phyloP scores from a whole-genome alignment of 2,329 filamentous ascomycete species.

The Fusarium sp. region DNA sequence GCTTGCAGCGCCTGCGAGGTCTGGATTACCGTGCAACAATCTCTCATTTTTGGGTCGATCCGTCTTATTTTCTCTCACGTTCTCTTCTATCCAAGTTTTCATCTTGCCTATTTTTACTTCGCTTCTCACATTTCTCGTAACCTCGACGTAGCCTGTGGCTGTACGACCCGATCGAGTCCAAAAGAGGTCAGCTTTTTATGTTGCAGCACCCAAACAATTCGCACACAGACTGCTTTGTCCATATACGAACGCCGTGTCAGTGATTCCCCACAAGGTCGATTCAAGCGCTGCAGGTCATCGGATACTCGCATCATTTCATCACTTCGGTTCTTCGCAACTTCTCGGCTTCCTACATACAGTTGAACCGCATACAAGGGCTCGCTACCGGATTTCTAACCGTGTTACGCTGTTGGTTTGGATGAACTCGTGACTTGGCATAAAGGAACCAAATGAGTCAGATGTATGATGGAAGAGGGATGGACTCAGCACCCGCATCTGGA shows the following conservation, averaged over 20 bases:
- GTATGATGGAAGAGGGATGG: constrained; percentile 66
- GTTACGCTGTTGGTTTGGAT: constrained; percentile 32
- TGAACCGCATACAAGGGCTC: constrained; percentile 33
- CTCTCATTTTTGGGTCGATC: constrained; percentile 31
- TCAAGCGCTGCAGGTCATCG: constrained; percentile 28
- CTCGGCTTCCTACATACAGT: constrained; percentile 40
- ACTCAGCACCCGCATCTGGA: constrained; percentile 57
- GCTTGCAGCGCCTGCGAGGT: constrained; percentile 35
- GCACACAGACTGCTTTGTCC: constrained; percentile 37
- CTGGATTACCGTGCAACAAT: constrained; percentile 41
- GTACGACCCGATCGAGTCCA: constrained; percentile 37
- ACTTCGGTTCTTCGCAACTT: constrained; percentile 21
- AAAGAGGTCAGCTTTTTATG: constrained; percentile 39
- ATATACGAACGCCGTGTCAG: constrained; percentile 37
- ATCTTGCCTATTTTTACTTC: constrained; percentile 4
- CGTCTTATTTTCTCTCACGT: constrained; percentile 31
- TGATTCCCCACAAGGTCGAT: constrained; percentile 11
- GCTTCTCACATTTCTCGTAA: constrained; percentile 24
- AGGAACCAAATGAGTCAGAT: constrained; percentile 63
- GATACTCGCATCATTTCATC: constrained; percentile 23
- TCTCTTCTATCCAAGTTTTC: constrained; percentile 33
- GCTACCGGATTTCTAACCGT: constrained; percentile 18
- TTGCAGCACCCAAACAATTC: constrained; percentile 36
- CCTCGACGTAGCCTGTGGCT: constrained; percentile 25
- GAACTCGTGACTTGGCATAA: constrained; percentile 35